These are phyloP conservation scores for Aspergillus sp. DNA, from an alignment of 2,329 filamentous ascomycete genomes.

Conservation along the genomic window DNA sequence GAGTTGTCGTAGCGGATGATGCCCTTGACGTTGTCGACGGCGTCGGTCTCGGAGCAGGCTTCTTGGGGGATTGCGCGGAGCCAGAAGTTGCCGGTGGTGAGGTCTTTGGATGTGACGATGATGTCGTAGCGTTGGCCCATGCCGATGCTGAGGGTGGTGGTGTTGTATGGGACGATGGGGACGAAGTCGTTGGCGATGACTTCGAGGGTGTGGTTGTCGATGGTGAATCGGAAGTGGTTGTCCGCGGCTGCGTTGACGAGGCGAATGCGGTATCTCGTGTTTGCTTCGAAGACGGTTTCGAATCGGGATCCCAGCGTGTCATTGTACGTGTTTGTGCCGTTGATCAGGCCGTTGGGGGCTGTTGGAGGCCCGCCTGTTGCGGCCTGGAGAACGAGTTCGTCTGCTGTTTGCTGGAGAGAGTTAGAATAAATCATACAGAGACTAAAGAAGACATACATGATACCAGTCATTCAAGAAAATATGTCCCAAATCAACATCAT, in stretches of 20 bases:
- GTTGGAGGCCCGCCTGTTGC: conserved; percentile 16
- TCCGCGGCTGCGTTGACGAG: conserved; percentile 23
- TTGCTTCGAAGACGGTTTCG: conserved; percentile 45
- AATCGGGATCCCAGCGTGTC: conserved; percentile 32
- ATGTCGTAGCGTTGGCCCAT: conserved; percentile 44
- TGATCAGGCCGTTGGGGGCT: conserved; percentile 27
- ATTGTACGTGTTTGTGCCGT: conserved; percentile 34
- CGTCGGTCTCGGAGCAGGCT: conserved; percentile 39
- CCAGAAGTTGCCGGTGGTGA: conserved; percentile 23
- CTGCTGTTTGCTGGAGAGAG: conserved; percentile 21
- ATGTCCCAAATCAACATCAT: conserved; percentile 32
- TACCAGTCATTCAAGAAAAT: conserved; percentile 32
- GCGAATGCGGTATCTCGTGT: conserved; percentile 19
- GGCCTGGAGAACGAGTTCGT: conserved; percentile 17
- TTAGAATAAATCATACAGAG: conserved; percentile 4
- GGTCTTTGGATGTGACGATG: conserved; percentile 22
- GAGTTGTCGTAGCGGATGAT: conserved; percentile 41
- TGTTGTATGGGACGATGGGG: conserved; percentile 52
- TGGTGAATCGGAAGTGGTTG: conserved; percentile 38
- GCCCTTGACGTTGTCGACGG: conserved; percentile 42
- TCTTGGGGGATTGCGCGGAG: conserved; percentile 43
- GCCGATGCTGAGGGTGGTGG: conserved; percentile 41
- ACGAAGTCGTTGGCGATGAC: conserved; percentile 57
- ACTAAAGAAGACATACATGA: conserved; percentile 1
- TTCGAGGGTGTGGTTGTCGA: conserved; percentile 51